These are phyloP conservation scores for Annulohypoxylon stygium DNA, from an alignment of 495 filamentous ascomycete genomes.

Conservation along the genomic window DNA sequence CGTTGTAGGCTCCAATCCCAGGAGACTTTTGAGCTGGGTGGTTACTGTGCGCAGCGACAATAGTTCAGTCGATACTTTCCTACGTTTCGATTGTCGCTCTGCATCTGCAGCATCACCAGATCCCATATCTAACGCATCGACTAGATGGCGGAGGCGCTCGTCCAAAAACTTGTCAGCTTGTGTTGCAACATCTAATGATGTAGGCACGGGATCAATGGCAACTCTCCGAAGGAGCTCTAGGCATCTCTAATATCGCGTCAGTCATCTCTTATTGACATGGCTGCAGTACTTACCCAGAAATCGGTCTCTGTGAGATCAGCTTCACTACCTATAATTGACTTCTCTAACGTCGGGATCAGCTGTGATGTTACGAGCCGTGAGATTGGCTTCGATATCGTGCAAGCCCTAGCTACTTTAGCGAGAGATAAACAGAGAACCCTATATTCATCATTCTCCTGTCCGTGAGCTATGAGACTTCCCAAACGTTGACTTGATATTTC, in stretches of 20 bases:
- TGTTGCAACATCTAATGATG: slow-evolving; percentile 21
- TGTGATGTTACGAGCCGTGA: slow-evolving; percentile 53
- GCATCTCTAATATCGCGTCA: slow-evolving; percentile 51
- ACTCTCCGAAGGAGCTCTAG: slow-evolving; percentile 50
- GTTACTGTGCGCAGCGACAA: slow-evolving; percentile 32
- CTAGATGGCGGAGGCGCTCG: slow-evolving; percentile 41
- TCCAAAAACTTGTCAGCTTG: slow-evolving; percentile 50
- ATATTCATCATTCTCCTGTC: slow-evolving; percentile 22
- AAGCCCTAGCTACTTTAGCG: slow-evolving; percentile 51
- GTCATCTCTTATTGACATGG: slow-evolving; percentile 4
- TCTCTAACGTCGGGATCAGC: slow-evolving; percentile 48
- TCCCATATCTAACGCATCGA: slow-evolving; percentile 42
- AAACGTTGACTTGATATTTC: slow-evolving; percentile 40
- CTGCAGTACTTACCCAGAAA: slow-evolving; percentile 51
- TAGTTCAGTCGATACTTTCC: slow-evolving; percentile 45
- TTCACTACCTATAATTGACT: slow-evolving; percentile 42
- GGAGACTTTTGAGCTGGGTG: slow-evolving; percentile 43
- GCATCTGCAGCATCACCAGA: slow-evolving; percentile 18
- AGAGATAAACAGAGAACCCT: slow-evolving; percentile 48
- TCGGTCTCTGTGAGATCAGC: slow-evolving; percentile 46
- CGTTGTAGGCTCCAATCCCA: slow-evolving; percentile 33
- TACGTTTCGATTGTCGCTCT: slow-evolving; percentile 52
- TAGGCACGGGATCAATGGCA: slow-evolving; percentile 32
- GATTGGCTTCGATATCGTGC: slow-evolving; percentile 48
- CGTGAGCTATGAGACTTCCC: slow-evolving; percentile 18